These are phyloP conservation scores for Taiozyma onychis DNA, from an alignment of 1,139 yeast species.

Conservation along the genomic window DNA sequence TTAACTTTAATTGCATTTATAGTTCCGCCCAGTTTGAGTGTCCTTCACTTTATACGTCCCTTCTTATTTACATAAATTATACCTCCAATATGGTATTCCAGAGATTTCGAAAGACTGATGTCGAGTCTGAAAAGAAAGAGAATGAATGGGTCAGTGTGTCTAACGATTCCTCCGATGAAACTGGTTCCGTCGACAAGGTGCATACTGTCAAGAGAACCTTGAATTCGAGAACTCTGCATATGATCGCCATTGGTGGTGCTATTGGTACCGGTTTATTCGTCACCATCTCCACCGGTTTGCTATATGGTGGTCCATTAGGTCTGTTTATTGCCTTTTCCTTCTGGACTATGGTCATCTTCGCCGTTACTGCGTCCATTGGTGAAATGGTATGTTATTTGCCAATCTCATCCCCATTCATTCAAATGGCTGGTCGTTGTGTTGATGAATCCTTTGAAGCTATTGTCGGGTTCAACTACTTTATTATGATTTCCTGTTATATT, in stretches of 20 bases:
- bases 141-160: conserved; percentile 1
- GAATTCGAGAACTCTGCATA: conserved; percentile 50
- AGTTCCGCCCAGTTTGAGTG: not conserved
- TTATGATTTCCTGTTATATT: conserved; percentile 61
- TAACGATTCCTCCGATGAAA: conserved; percentile 4
- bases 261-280: conserved; percentile 77
- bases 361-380: conserved; percentile 64
- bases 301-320: conserved; percentile 67
- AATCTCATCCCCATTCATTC: conserved; percentile 51
- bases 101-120: not conserved
- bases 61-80: not conserved
- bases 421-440: conserved; percentile 48
- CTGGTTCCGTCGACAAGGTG: conserved; percentile 7
- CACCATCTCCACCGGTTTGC: conserved; percentile 58
- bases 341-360: conserved; percentile 51
- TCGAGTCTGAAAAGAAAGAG: conserved; percentile 4
- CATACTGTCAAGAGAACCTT: conserved; percentile 30
- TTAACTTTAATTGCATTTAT: not conserved
- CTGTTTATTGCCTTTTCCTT: conserved; percentile 51
- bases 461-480: conserved; percentile 71
- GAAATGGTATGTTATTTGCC: conserved; percentile 82
- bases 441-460: conserved; percentile 71
- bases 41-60: not conserved
- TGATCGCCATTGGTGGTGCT: conserved; percentile 75
- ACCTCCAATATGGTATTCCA: not conserved